A percentile compares a stretch with the other conserved stretches of the same genome.
These are phyloP conservation scores for Termitomyces sp. DNA, from an alignment of 768 basidiomycete genomes.

Conservation along the genomic window DNA sequence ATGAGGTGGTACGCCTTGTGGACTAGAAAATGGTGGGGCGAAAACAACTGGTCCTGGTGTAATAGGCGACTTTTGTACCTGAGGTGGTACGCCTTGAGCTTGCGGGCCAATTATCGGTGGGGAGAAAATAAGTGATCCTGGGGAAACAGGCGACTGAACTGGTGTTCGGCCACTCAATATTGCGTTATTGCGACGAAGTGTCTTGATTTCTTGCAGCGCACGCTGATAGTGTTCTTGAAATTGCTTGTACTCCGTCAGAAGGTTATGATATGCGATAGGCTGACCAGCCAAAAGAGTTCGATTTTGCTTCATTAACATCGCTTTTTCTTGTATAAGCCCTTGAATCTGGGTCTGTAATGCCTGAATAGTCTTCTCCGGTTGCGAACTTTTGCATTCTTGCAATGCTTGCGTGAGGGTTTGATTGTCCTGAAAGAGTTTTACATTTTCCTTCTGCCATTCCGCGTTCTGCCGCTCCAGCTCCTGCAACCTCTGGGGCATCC, in stretches of 20 bases:
- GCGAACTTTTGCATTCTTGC: slow-evolving; percentile 18
- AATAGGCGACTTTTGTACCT: neutral
- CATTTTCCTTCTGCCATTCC: slow-evolving; percentile 32
- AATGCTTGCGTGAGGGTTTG: slow-evolving; percentile 23
- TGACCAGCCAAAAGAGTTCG: slow-evolving; percentile 13
- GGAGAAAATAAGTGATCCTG: neutral
- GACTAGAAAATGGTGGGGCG: neutral
- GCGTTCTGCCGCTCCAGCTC: slow-evolving; percentile 28
- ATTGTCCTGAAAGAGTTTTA: slow-evolving; percentile 39
- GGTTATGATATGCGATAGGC: slow-evolving; percentile 12
- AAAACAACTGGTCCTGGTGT: neutral
- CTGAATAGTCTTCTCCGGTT: slow-evolving; percentile 17
- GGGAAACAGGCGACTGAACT: slow-evolving; percentile 1
- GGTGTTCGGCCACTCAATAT: neutral
- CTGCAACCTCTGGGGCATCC: slow-evolving; percentile 34
- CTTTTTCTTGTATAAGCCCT: slow-evolving; percentile 16
- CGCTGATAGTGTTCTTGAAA: slow-evolving; percentile 11
- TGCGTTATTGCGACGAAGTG: slow-evolving; percentile 14
- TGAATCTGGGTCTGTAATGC: slow-evolving; percentile 21
- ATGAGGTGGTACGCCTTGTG: neutral
- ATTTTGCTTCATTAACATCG: slow-evolving; percentile 14
- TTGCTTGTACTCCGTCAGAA: slow-evolving; percentile 17
- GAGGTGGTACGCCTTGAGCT: neutral
- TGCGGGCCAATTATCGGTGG: neutral
- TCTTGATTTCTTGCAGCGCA: slow-evolving; percentile 17